Base-by-base conservation (phyloP, 2,329 filamentous ascomycete species). In the Myriosclerotinia duriaeana region DNA sequence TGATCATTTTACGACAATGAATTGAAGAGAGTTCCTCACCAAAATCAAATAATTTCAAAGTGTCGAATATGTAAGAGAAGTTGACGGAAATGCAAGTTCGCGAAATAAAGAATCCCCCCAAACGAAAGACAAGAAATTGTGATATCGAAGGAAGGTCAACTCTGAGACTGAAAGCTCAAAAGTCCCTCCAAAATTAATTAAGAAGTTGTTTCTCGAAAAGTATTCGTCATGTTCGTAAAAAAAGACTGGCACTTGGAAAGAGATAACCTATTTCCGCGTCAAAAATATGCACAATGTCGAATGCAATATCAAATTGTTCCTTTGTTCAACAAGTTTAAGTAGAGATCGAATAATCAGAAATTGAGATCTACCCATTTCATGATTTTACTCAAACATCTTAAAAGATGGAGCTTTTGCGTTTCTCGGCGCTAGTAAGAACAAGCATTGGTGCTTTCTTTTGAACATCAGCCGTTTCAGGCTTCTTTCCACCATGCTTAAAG, bases 381-480 rank as follows among this genome's bases (percentile, higher is more conserved):
- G 44, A 46, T 26, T 22, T 64, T 20, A 66, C 65, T 63, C 38
- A 50, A 34, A 66, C n/a, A 50, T 58, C 70, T 81, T 81, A 89
- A 75, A 84, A 85, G 76, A 86, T 78, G 68, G 84, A 81, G 79
- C 85, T 89, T 84, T 92, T 96, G 78, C 93, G 90, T 86, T 96
- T 97, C 82, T 96, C 93, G 69, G 88, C 90, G 77, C 89, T 93
- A 72, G 91, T 93, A 72, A 97, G 85, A 72, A 97, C 90, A 76
- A 97, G 87, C 83, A 93, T 89, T 64, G 92, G 90, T 72, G 90
- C 90, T 82, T 89, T 93, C 79, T 92, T 91, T 79, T 92, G 87
- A 67, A 84, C 83, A 70, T 85, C 83, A 62, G 79, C 78, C 53
- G 80, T 80, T 73, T 87, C 83, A 70, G 85, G 79, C 78, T 87